Conservation (phyloP, 495 filamentous ascomycete species). For the Baudoinia panamericana region DNA sequence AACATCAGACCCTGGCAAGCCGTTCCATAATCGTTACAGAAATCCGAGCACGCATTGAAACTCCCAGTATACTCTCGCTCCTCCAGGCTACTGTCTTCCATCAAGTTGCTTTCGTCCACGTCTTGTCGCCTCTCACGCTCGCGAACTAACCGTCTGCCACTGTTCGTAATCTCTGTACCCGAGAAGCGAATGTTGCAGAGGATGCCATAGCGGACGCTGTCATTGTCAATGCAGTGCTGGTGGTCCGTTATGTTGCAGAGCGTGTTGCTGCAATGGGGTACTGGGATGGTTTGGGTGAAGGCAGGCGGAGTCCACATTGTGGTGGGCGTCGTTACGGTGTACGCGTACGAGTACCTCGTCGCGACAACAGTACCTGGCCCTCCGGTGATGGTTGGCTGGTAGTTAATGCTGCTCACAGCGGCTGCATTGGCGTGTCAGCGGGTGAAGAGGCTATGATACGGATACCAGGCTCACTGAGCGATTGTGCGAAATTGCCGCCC, state of each 20-base stretch:
- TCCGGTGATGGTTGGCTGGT: too few species aligned
- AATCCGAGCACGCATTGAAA: constrained; percentile 6
- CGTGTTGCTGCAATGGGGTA: constrained; percentile 5
- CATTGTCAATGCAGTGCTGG: constrained; percentile 2
- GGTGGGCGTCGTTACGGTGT: constrained; percentile 12
- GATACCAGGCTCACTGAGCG: too few species aligned
- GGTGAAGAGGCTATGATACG: too few species aligned
- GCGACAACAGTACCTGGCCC: too few species aligned
- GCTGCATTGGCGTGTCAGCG: too few species aligned
- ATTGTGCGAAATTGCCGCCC: too few species aligned
- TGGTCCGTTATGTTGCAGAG: constrained; percentile 6
- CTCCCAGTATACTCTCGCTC: constrained; percentile 8
- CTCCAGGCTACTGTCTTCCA: background rate
- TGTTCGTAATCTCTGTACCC: constrained; percentile 7
- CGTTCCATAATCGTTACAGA: constrained; percentile 6
- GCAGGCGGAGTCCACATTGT: constrained; percentile 8
- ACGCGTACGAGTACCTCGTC: constrained; percentile 10
- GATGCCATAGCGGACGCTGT: constrained; percentile 7
- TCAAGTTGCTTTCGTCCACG: background rate
- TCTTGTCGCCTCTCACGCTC: background rate
- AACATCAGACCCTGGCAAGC: constrained; percentile 3
- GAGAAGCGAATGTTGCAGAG: constrained; percentile 4
- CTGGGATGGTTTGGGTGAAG: constrained; percentile 2
- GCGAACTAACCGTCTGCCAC: constrained; percentile 5
- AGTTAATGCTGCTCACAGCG: too few species aligned